Conservation (phyloP, 208 protist genomes). For the Acanthamoeba quina region DNA sequence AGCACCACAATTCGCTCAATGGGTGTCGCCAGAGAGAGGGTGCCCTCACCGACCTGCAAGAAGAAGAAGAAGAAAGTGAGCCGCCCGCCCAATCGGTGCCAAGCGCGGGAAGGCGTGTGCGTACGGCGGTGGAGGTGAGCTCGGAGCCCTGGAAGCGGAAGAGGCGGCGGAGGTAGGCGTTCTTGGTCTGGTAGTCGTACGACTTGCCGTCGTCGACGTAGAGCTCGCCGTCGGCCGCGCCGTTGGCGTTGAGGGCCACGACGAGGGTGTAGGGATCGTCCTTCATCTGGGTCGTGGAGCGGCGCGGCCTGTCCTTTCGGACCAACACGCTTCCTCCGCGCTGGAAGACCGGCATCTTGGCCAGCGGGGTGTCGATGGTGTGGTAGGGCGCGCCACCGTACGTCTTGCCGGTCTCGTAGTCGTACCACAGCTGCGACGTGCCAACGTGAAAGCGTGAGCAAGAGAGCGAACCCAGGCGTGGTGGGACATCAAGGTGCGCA, state of each 20-base stretch:
- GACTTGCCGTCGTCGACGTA: slow-evolving; percentile 90
- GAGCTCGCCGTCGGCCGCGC: slow-evolving; percentile 81
- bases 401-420: slow-evolving; percentile 74
- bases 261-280: slow-evolving; percentile 96
- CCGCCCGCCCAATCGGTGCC: too few relatives aligned
- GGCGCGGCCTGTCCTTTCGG: slow-evolving; percentile 93
- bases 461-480: too few relatives aligned
- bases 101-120: too few relatives aligned
- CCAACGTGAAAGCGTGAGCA: neutral
- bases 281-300: slow-evolving; percentile 90
- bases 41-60: neutral
- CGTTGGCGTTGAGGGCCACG: slow-evolving; percentile 88
- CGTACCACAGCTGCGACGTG: slow-evolving; percentile 75
- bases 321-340: slow-evolving; percentile 95
- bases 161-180: slow-evolving; percentile 63
- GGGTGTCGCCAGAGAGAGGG: neutral
- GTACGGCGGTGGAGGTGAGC: neutral
- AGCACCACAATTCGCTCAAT: slow-evolving; percentile 78
- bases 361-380: slow-evolving; percentile 89
- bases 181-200: slow-evolving; percentile 81
- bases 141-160: slow-evolving; percentile 84
- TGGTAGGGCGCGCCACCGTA: slow-evolving; percentile 42
- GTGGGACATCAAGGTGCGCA: slow-evolving; percentile 89
- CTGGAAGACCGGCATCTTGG: slow-evolving; percentile 95
- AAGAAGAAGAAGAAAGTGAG: neutral